Base-by-base conservation (phyloP, 257 asterid genomes). In the Ilex aquifolium region DNA sequence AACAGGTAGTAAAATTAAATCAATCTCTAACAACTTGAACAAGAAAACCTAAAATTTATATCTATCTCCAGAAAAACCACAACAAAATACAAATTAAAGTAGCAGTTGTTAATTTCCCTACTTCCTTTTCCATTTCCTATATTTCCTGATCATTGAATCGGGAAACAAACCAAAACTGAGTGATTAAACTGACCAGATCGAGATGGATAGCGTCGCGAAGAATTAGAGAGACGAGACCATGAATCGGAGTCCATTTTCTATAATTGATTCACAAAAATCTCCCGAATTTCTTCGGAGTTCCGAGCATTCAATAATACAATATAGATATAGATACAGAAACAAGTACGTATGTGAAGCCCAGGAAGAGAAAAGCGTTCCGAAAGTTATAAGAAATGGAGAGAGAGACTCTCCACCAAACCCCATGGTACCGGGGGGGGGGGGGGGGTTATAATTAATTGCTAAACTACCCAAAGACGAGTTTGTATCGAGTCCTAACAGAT, bases 241-340 rank as follows among this genome's bases (percentile, higher is more conserved):
- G 95, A 82, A 75, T 85, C 90, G 30, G 95, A 80, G 65, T 91
- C 90, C 97, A 91, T 87, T 63, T 29, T 52, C 44, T 48, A 61
- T 29, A 32, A 56, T 14, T 7, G 54, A 39, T 65, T 54, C 77
- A 31, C n/a, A 52, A 60, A 63, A 30, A 54, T 57, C 40, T 11
- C 17, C 14, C 29, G 57, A 64, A 50, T 46, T 49, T 30, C 4
- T 48, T 46, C 14, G 0, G 54, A 49, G 8, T 36, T 36, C 42
- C 5, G 42, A 36, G 42, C 42, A 36, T 36, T 36, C 5, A 4
- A 36, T 36, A 21, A 36, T 36, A 36, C 8, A 3, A 53, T 12
- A 16, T 7, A 50, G 7, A 32, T 39, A 32, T 40, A 27, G 15
- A 29, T 39, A 14, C 7, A 55, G 16, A 30, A 21, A 21, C 27